Conservation (phyloP, 176 grass and related monocot species). For the Microstegium vimineum region DNA sequence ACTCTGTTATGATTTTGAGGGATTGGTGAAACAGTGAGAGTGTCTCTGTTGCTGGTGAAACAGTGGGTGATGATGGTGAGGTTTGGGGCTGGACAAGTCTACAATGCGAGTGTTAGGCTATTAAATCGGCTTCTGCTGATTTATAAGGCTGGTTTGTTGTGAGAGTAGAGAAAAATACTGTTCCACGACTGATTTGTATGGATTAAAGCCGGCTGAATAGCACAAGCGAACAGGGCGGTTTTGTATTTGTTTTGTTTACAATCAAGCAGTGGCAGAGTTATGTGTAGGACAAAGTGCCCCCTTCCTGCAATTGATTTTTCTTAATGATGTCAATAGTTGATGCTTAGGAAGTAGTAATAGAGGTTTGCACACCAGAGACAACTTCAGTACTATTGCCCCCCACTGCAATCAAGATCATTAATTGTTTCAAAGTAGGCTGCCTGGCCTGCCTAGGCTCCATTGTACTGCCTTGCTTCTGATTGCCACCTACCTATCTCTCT, state of each 20-base stretch:
- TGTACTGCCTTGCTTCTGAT: not conserved
- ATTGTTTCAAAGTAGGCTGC: not conserved
- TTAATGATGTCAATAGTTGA: not conserved
- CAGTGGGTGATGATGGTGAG: not conserved
- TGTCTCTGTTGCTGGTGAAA: not conserved
- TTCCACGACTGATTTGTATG: too few species aligned
- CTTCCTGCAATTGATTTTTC: not conserved
- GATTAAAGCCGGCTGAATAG: too few species aligned
- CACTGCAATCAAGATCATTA: too few species aligned
- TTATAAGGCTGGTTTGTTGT: too few species aligned
- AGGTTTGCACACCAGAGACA: not conserved
- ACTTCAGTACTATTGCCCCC: not conserved
- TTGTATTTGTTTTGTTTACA: not conserved
- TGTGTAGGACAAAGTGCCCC: too few species aligned
- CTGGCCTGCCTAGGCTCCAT: not conserved
- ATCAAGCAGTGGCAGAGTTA: not conserved
- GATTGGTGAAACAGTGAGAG: not conserved
- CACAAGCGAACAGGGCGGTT: too few species aligned
- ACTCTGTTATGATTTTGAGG: not conserved
- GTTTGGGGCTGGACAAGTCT: not conserved
- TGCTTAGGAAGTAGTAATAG: not conserved
- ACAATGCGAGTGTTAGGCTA: not conserved
- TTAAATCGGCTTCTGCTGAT: too few species aligned
- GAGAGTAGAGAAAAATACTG: too few species aligned
- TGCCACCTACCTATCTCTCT: not conserved